These are phyloP conservation scores for Ceriops zippeliana DNA, from an alignment of 345 rosid genomes.

Conservation along the genomic window DNA sequence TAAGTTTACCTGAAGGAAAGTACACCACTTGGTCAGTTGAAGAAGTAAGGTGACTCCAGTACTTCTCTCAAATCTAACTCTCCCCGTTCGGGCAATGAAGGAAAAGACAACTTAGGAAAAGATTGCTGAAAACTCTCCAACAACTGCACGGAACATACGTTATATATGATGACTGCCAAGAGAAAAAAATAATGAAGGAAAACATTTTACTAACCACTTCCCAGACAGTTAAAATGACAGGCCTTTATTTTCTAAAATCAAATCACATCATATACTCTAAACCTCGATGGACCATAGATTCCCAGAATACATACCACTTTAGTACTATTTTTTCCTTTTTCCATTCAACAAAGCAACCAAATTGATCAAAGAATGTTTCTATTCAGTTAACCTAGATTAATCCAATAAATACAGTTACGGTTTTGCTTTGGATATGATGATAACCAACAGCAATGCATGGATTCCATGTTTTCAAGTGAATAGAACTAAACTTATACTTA, in stretches of 20 bases:
- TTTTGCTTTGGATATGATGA: too few species aligned
- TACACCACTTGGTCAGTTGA: conserved; percentile 48
- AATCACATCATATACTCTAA: too few species aligned
- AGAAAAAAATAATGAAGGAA: not conserved
- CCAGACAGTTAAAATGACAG: too few species aligned
- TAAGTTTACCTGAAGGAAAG: not conserved
- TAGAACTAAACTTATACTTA: conserved; percentile 31
- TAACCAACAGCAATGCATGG: not conserved
- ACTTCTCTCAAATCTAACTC: conserved; percentile 78
- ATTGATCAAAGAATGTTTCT: too few species aligned
- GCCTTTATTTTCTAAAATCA: too few species aligned
- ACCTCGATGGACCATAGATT: too few species aligned
- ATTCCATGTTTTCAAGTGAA: not conserved
- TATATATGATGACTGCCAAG: not conserved
- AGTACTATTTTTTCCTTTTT: too few species aligned
- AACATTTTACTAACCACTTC: not conserved
- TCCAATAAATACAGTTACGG: too few species aligned
- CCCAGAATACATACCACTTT: too few species aligned
- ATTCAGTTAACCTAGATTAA: too few species aligned
- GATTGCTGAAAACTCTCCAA: conserved; percentile 79
- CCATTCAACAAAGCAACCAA: too few species aligned
- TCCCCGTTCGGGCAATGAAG: conserved; percentile 81
- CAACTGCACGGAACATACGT: conserved; percentile 44
- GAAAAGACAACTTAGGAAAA: conserved; percentile 65
- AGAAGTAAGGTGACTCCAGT: conserved; percentile 85